Evolutionary conservation across 2,329 filamentous ascomycete species (phyloP).

Genomic region (Chrysoporthe puriensis): DNA sequence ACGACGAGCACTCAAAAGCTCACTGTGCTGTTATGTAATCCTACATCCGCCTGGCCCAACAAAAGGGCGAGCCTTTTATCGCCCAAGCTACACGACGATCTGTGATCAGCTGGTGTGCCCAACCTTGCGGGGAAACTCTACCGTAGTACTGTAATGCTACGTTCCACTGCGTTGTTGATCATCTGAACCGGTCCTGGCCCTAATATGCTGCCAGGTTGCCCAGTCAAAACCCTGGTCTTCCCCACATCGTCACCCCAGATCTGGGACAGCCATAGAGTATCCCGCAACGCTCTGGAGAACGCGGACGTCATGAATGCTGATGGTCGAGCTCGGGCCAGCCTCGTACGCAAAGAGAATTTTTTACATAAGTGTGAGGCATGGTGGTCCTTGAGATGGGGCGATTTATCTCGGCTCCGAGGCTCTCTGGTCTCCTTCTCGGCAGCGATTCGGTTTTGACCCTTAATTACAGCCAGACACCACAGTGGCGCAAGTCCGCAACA

Average conservation of each 20-base stretch:
- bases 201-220: neutral
- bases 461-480: no score
- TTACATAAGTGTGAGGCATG: neutral
- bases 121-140: slow-evolving; percentile 3
- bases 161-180: slow-evolving; percentile 4
- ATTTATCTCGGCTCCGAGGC: no score
- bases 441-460: no score
- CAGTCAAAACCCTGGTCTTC: neutral
- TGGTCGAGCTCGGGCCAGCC: neutral
- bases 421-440: no score
- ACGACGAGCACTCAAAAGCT: neutral
- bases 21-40: neutral
- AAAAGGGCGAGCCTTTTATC: neutral
- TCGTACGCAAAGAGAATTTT: neutral
- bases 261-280: neutral
- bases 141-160: slow-evolving; percentile 3
- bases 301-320: neutral
- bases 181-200: neutral
- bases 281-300: neutral
- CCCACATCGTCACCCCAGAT: slow-evolving; percentile 7
- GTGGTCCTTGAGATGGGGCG: no score
- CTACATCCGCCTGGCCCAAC: neutral
- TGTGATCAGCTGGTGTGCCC: neutral
- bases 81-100: neutral
- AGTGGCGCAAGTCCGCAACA: no score